Conservation (phyloP, 768 basidiomycete genomes). For the Pulveroboletus sp. region DNA sequence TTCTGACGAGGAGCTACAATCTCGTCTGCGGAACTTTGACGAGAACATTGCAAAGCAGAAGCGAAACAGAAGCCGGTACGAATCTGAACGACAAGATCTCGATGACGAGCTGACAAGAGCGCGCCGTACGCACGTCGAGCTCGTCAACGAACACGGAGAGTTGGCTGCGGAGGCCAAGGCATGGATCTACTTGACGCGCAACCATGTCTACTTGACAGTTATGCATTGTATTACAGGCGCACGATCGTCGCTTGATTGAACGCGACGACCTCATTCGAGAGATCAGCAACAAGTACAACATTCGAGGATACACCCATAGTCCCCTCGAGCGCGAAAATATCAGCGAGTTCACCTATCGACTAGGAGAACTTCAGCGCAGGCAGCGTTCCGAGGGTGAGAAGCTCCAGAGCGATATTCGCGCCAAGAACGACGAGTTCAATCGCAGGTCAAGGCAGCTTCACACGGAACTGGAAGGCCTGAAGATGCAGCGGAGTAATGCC, state of each 20-base stretch:
- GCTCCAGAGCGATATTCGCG: constrained; percentile 58
- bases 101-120: constrained; percentile 53
- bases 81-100: constrained; percentile 52
- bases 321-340: constrained; percentile 70
- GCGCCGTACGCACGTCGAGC: constrained; percentile 49
- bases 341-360: constrained; percentile 62
- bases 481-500: constrained; percentile 46
- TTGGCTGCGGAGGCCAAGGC: constrained; percentile 74
- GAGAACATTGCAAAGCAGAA: constrained; percentile 50
- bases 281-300: constrained; percentile 59
- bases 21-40: constrained; percentile 54
- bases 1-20: constrained; percentile 65
- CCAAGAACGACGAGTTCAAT: constrained; percentile 63
- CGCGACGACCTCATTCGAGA: constrained; percentile 73
- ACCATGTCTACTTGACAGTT: background rate
- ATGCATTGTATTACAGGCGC: constrained; percentile 44
- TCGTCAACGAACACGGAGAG: constrained; percentile 60
- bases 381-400: constrained; percentile 62
- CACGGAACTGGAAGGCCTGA: constrained; percentile 49
- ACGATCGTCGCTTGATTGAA: constrained; percentile 61
- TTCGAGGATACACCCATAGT: constrained; percentile 69
- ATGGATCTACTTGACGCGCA: background rate
- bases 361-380: constrained; percentile 58
- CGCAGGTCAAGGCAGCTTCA: constrained; percentile 52
- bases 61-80: constrained; percentile 43